Base-by-base conservation (phyloP, 1,284 basidiomycete genomes). In the Ustilago cynodontis region DNA sequence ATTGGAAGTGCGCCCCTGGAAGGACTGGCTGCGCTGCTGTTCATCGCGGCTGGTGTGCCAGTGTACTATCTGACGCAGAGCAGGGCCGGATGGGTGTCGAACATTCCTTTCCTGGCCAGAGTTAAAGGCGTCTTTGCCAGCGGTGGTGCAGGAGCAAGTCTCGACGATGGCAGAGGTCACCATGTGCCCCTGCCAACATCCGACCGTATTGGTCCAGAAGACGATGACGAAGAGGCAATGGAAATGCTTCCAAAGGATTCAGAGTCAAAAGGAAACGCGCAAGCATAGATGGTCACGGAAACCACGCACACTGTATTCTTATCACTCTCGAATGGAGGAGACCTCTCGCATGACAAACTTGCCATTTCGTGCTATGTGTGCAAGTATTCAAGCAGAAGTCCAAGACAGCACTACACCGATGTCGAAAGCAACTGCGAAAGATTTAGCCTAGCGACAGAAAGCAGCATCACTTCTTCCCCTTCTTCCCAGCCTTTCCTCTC, bases 1-100 rank as follows among this genome's bases (percentile, higher is more conserved):
- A 90, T 97, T 59, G 93, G 97, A 67, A 94, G 94, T 2, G 95
- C 95, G 16, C 97, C 96, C 1, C 87, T 92, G 26, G 93, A 98
- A 86, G 80, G 77, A 2, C 31, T 83, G 11, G 81, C 82, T 0
- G 82, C 82, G 11, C 52, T 82, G 45, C 37, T 62, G 11, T 84
- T 83, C 61, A 82, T 83, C 24, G 61, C 50, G 0, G 74, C 75
- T 0, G 84, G 84, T 3, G 68, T 82, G 28, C 84, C 82, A 3
- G 69, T 85, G 22, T 84, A 84, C 45, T 81, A 71, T 33, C 13
- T 80, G 11, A 83, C 84, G 11, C 82, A 85, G 60, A 59, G 61
- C 13, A 57, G 26, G 9, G 53, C 45, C 11, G 47, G 61, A 0
- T 59, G 57, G 57, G 18, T 65, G n/a, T 20, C 56, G 2, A 67